These are phyloP conservation scores for Viola odorata DNA, from an alignment of 345 rosid genomes.

Conservation along the genomic window DNA sequence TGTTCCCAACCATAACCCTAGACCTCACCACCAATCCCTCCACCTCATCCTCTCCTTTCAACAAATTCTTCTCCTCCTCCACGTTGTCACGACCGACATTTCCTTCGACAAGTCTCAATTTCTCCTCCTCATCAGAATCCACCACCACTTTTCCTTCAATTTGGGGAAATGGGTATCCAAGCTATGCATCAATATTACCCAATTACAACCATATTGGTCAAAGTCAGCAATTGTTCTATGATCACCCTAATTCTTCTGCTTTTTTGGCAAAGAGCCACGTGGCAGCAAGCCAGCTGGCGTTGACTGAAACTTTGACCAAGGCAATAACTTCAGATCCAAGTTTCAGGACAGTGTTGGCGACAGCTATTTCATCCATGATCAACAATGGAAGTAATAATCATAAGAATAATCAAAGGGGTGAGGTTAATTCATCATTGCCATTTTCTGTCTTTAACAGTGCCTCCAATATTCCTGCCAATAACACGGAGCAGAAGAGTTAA, in stretches of 20 bases:
- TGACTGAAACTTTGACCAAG: slow-evolving; percentile 64
- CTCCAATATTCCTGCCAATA: slow-evolving; percentile 22
- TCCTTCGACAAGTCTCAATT: slow-evolving; percentile 48
- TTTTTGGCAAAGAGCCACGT: slow-evolving; percentile 20
- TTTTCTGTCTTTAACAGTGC: slow-evolving; percentile 45
- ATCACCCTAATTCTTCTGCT: too few relatives aligned
- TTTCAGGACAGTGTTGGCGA: slow-evolving; percentile 39
- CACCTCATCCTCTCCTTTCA: slow-evolving; percentile 33
- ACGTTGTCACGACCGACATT: slow-evolving; percentile 26
- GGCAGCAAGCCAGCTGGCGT: slow-evolving; percentile 32
- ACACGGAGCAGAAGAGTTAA: slow-evolving; percentile 40
- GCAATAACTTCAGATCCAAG: slow-evolving; percentile 60
- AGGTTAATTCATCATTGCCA: slow-evolving; percentile 32
- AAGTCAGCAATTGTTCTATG: too few relatives aligned
- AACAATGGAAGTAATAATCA: slow-evolving; percentile 29
- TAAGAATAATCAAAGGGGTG: slow-evolving; percentile 13
- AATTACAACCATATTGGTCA: slow-evolving; percentile 21
- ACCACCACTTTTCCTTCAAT: slow-evolving; percentile 35
- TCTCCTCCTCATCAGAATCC: slow-evolving; percentile 33
- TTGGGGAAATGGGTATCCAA: slow-evolving; percentile 45
- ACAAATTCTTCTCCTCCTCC: slow-evolving; percentile 34
- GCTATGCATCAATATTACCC: slow-evolving; percentile 24
- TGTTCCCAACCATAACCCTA: slow-evolving; percentile 71
- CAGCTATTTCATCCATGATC: slow-evolving; percentile 66
- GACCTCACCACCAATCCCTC: slow-evolving; percentile 69